Base-by-base conservation (phyloP, 2,329 filamentous ascomycete genomes). In the Botrytis porri region DNA sequence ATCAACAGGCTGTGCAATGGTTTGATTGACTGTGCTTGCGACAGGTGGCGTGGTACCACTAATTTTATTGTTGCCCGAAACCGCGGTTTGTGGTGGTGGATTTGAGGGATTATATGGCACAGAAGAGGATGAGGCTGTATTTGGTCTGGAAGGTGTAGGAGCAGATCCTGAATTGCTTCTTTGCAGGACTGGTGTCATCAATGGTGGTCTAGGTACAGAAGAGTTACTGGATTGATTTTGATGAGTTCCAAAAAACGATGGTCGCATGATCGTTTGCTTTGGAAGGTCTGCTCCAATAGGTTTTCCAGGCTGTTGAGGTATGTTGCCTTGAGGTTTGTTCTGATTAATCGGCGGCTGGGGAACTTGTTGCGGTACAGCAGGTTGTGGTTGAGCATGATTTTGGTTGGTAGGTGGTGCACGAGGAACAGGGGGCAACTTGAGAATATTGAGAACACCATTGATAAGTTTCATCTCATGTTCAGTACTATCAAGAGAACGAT, bases 171-270 rank as follows among this genome's bases (percentile, higher is more conserved):
- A 78, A 72, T 76, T 77, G 43, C 74, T 76, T 45, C 77, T 71
- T 66, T 69, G 76, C 54, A 77, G 75, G 32, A 75, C 75, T 48
- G 75, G 74, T 65, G 76, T 74, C 73, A 74, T 79, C 76, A 81
- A 80, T 69, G 79, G 78, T 41, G 79, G 79, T 63, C 80, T 75
- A 29, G 79, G 76, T 37, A 80, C 74, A 18, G 77, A 72, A 57
- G 76, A 61, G 32, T 71, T 70, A 74, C 65, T 75, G 32, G 74
- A 45, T 62, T 78, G 76, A 64, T 71, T 77, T 62, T 76, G 75
- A 41, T 73, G 73, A 67, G 77, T 77, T 45, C 77, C 77, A 48
- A 70, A 75, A 62, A 81, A 79, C 3, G 76, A 74, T 51, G 80
- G 80, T 37, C 79, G 75, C 74, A 74, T 76, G 60, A 80, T 74